phyloP scores from a whole-genome alignment of 768 basidiomycete genomes.

The Rhodotorula kratochvilovae region DNA sequence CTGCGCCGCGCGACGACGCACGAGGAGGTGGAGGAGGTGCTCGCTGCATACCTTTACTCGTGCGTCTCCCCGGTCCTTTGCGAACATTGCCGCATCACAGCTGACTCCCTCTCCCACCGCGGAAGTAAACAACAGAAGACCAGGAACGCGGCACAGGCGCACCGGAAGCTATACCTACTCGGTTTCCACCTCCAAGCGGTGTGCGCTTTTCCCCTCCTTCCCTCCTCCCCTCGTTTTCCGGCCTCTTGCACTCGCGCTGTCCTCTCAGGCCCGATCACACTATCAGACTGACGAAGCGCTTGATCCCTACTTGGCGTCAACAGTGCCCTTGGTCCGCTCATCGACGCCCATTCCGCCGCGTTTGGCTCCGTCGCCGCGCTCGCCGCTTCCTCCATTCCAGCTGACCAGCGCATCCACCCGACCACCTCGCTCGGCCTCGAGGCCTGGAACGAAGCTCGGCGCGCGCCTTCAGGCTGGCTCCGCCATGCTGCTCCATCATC shows the following conservation, averaged over 20 bases:
- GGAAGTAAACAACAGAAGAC: not conserved
- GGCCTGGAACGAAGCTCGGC: conserved; percentile 1
- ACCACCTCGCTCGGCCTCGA: not conserved
- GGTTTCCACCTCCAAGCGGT: not conserved
- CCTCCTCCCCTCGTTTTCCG: too few relatives aligned
- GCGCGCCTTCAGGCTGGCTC: not conserved
- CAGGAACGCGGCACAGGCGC: not conserved
- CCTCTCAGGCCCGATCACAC: too few relatives aligned
- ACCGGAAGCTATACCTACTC: not conserved
- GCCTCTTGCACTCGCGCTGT: too few relatives aligned
- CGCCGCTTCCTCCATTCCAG: not conserved
- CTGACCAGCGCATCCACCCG: not conserved
- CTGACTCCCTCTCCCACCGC: too few relatives aligned
- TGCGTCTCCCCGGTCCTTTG: conserved; percentile 1
- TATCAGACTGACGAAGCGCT: too few relatives aligned
- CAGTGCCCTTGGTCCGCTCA: not conserved
- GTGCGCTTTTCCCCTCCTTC: not conserved
- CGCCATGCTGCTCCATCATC: not conserved
- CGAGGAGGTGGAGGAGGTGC: conserved; percentile 1
- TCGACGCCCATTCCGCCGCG: too few relatives aligned
- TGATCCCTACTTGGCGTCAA: not conserved
- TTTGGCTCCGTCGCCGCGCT: not conserved
- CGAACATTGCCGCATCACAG: too few relatives aligned
- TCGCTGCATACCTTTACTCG: not conserved
- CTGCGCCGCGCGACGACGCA: not conserved